phyloP scores from a whole-genome alignment of 1,284 basidiomycete species.

The Ganoderma multipileum region DNA sequence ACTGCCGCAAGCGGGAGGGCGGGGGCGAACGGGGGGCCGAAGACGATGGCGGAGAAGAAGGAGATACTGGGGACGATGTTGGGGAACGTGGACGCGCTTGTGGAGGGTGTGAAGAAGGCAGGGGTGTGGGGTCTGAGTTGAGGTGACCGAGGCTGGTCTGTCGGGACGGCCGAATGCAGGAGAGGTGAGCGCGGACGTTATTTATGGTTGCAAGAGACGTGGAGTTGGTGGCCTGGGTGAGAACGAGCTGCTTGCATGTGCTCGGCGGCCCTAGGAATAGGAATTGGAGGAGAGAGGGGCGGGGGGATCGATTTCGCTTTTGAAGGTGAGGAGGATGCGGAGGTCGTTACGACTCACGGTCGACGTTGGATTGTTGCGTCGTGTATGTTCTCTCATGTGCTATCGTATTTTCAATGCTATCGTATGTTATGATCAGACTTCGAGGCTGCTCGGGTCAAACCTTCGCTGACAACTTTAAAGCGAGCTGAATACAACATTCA shows the following conservation, averaged over 20 bases:
- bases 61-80: conserved; percentile 79
- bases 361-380: not conserved
- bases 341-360: not conserved
- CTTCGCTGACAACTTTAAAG: no score
- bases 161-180: not conserved
- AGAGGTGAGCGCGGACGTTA: not conserved
- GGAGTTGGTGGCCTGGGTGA: not conserved
- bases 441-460: no score
- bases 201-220: not conserved
- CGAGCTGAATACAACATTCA: no score
- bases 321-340: not conserved
- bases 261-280: no score
- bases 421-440: conserved; percentile 8
- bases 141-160: not conserved
- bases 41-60: conserved; percentile 87
- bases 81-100: conserved; percentile 87
- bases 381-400: conserved; percentile 8
- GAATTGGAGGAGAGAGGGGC: no score
- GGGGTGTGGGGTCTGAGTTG: conserved; percentile 76
- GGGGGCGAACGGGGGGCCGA: conserved; percentile 39
- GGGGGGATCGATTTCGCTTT: no score
- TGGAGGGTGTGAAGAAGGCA: conserved; percentile 83
- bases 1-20: not conserved
- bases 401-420: conserved; percentile 11
- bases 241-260: no score